These are phyloP conservation scores for Phytophthora ohioensis DNA, from an alignment of 352 stramenopile genomes.

Conservation along the genomic window DNA sequence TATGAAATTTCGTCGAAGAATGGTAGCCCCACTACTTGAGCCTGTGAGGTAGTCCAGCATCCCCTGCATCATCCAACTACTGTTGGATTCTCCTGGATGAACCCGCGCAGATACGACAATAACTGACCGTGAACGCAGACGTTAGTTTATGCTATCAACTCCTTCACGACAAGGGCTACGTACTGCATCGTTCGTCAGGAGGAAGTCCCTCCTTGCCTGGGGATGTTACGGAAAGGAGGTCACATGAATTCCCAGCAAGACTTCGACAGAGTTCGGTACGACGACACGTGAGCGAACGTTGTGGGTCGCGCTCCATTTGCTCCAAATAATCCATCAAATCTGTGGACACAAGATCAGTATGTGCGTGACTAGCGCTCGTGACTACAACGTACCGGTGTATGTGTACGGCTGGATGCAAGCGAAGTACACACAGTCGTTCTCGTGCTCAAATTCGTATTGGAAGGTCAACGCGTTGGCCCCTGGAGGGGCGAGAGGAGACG, in stretches of 20 bases:
- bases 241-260: conserved; percentile 84
- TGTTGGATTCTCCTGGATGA: conserved; percentile 90
- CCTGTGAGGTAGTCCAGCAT: conserved; percentile 92
- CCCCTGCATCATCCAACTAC: conserved; percentile 94
- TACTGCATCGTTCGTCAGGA: conserved; percentile 62
- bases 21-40: conserved; percentile 55
- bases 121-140: conserved; percentile 36
- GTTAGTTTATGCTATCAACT: too few relatives aligned
- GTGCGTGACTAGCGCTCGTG: background rate
- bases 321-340: conserved; percentile 83
- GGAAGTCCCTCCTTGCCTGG: conserved; percentile 47
- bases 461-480: conserved; percentile 72
- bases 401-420: conserved; percentile 89
- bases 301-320: conserved; percentile 58
- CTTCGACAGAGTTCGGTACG: conserved; percentile 87
- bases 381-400: conserved; percentile 67
- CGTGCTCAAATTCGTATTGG: conserved; percentile 73
- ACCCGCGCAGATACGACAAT: conserved; percentile 91
- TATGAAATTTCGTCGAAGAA: conserved; percentile 84
- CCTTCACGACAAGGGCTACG: conserved; percentile 1
- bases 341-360: conserved; percentile 16
- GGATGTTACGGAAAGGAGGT: conserved; percentile 91
- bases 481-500: conserved; percentile 42
- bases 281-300: conserved; percentile 52
- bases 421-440: conserved; percentile 83